Conservation (phyloP, 805 yeast species). For the Maudiozyma barnettii region DNA sequence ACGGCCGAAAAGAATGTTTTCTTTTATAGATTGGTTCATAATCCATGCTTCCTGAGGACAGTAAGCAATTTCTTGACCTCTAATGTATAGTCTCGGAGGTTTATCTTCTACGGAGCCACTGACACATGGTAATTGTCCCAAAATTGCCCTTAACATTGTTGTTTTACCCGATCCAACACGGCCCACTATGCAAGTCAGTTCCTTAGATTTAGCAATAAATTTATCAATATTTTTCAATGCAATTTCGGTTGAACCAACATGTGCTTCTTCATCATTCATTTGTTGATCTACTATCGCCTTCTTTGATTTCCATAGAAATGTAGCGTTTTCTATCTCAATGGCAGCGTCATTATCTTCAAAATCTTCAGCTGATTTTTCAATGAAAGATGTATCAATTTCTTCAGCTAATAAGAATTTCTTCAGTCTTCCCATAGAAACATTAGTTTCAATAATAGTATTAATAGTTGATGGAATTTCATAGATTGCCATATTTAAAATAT, state of each 20-base stretch:
- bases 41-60: conserved; percentile 55
- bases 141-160: conserved; percentile 42
- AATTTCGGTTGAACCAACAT: conserved; percentile 35
- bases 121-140: conserved; percentile 44
- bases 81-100: conserved; percentile 21
- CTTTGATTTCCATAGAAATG: conserved; percentile 42
- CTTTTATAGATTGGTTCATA: conserved; percentile 41
- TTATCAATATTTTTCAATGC: conserved; percentile 40
- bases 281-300: conserved; percentile 11
- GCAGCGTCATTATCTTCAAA: conserved; percentile 19
- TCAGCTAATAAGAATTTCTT: conserved; percentile 39
- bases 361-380: conserved; percentile 21
- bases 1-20: conserved; percentile 44
- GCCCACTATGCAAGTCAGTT: conserved; percentile 53
- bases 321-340: conserved; percentile 39
- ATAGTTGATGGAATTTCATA: conserved; percentile 49
- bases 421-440: conserved; percentile 49
- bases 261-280: conserved; percentile 35
- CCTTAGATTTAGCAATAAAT: conserved; percentile 44
- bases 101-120: conserved; percentile 17
- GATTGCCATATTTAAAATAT: conserved; percentile 49
- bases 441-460: conserved; percentile 48
- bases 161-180: conserved; percentile 63
- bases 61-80: conserved; percentile 38
- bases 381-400: conserved; percentile 34